Percentiles rank a stretch among this genome's conserved stretches.
Evolutionary conservation across 495 filamentous ascomycete species (phyloP).

Genomic region (Penicillium fimorum): DNA sequence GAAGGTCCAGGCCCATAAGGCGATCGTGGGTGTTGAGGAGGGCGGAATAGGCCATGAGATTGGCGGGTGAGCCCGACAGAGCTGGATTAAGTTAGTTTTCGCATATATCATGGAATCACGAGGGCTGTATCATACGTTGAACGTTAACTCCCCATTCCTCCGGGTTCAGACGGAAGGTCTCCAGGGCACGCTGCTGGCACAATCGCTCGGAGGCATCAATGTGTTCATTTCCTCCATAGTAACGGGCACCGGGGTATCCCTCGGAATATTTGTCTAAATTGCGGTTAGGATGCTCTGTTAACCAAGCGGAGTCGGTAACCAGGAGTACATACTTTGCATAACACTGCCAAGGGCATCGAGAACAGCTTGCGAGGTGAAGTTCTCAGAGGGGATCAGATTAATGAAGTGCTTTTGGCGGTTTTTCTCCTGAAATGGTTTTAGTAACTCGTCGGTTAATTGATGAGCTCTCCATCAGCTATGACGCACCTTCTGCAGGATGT

Average conservation of each 20-base stretch:
- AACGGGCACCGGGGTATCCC: constrained; percentile 93
- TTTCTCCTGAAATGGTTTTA: constrained; percentile 69
- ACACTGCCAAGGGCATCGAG: constrained; percentile 94
- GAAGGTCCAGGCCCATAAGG: constrained; percentile 95
- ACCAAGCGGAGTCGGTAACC: constrained; percentile 10
- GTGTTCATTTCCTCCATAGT: constrained; percentile 95
- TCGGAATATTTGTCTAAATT: constrained; percentile 95
- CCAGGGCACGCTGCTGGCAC: constrained; percentile 84
- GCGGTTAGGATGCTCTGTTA: constrained; percentile 13
- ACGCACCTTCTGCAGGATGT: constrained; percentile 84
- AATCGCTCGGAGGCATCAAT: constrained; percentile 89
- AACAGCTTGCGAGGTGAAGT: constrained; percentile 97
- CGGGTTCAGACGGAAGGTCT: constrained; percentile 77
- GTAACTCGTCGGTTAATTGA: constrained; percentile 3
- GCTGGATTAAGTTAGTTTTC: constrained; percentile 53
- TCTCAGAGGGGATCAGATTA: constrained; percentile 97
- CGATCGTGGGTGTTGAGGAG: constrained; percentile 89
- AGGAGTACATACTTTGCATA: constrained; percentile 79
- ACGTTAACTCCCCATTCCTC: constrained; percentile 98
- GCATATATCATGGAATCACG: background rate
- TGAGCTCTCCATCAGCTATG: constrained; percentile 9
- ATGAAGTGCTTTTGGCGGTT: constrained; percentile 93
- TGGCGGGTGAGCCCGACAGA: constrained; percentile 92
- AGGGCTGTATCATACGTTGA: constrained; percentile 61
- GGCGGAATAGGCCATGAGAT: constrained; percentile 93